Conservation (phyloP, 768 basidiomycete species). For the Obba rivulosa region DNA sequence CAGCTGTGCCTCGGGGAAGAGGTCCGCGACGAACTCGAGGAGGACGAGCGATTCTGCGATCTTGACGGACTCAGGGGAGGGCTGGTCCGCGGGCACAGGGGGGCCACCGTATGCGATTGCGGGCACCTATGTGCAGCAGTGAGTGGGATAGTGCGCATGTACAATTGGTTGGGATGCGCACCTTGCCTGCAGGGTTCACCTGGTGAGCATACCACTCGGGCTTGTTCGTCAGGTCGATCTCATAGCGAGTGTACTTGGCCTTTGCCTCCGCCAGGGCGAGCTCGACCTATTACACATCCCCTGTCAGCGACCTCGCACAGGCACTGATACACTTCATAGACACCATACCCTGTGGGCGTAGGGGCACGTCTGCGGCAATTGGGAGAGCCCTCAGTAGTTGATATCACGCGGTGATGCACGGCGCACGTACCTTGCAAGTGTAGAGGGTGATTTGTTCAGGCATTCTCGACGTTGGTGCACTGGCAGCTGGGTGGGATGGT, state of each 20-base stretch:
- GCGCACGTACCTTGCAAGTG: slow-evolving; percentile 13
- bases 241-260: slow-evolving; percentile 41
- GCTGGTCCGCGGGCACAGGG: slow-evolving; percentile 44
- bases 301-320: background rate
- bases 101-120: slow-evolving; percentile 62
- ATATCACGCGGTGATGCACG: too few species aligned
- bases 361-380: slow-evolving; percentile 42
- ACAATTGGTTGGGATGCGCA: slow-evolving; percentile 15
- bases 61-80: slow-evolving; percentile 56
- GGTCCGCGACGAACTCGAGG: slow-evolving; percentile 61
- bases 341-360: slow-evolving; percentile 48
- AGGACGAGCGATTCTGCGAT: slow-evolving; percentile 62
- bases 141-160: background rate
- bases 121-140: slow-evolving; percentile 38
- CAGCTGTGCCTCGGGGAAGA: slow-evolving; percentile 42
- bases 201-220: slow-evolving; percentile 64
- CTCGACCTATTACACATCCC: slow-evolving; percentile 37
- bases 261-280: slow-evolving; percentile 58
- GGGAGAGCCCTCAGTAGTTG: background rate
- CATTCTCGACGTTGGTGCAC: slow-evolving; percentile 3
- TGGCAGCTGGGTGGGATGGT: background rate
- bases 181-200: slow-evolving; percentile 66
- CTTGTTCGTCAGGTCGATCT: slow-evolving; percentile 61
- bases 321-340: background rate
- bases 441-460: slow-evolving; percentile 11